Evolutionary conservation across 257 asterid genomes (phyloP), one percentile per base, ranked within the genome.

Genomic region (Solanum arcanum): DNA sequence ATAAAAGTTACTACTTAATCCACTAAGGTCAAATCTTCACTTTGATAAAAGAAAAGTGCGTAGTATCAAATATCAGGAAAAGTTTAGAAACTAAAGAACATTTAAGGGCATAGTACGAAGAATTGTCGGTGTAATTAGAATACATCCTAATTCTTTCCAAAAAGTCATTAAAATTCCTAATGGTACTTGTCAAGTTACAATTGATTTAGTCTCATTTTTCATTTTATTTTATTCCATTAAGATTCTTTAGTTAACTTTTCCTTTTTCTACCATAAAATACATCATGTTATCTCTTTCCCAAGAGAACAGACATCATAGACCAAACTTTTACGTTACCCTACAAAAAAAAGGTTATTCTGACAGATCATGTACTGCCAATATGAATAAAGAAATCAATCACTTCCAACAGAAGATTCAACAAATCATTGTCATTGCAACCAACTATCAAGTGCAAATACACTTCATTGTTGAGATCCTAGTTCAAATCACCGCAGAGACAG

Each of bases 151-250:
- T 87, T 69, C 12, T 56, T 56, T 56, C n/a, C 64, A 56, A 56
- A 56, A 56, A 56, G 64, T 56, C n/a, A 56, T 56, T 56, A 56
- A 56, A 20, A 56, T 56, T 7, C n/a, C 64, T 56, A 18, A 56
- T 56, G 64, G 83, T 91, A 62, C 90, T 85, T 29, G 69, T 49
- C 85, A 49, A 49, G 69, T 2, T 88, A 80, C 90, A 46, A 85
- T 60, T 77, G 87, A 90, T 90, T 92, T 91, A 88, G 89, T 91
- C 90, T 90, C 89, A 75, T 89, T 90, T 92, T 91, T 89, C 89
- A 52, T 88, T 87, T 83, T 70, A 82, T 83, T 56, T 85, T 86
- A 86, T 77, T 88, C 88, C 88, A 84, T 74, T 88, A 13, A 80
- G 84, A 86, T 88, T 88, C 87, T 91, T 90, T 87, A 56, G 86